Base-by-base conservation (phyloP, 139 green algal genomes). In the Mychonastes homosphaera region DNA sequence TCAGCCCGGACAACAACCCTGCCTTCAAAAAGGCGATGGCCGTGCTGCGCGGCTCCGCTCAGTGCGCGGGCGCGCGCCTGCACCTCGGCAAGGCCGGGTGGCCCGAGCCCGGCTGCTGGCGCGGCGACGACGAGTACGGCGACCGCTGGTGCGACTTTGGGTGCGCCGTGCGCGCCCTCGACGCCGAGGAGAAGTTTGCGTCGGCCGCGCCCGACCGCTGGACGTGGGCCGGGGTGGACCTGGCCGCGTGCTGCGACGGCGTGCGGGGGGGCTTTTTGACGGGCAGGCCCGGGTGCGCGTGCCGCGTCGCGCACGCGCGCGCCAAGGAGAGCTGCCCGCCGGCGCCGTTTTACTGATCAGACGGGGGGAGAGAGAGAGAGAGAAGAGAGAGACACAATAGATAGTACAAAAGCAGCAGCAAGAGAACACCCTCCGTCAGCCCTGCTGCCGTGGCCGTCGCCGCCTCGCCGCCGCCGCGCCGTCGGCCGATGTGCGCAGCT, bases 41-140 rank as follows among this genome's bases (percentile, higher is more conserved):
- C 45, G 15, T 59, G 52, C 15, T 59, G 8, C 10, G n/a, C 29
- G 29, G n/a, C n/a, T 43, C 23, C 16, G 28, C 29, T 24, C 33
- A 18, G 48, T 60, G 60, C 38, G 61, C 50, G 4, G 50, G 44
- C 19, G 19, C 29, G 10, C 74, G 87, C 0, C 40, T 92, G 52
- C 87, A 95, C 65, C 94, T 76, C 73, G 82, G 83, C 59, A 90
- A 90, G 56, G 71, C 79, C 28, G 73, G 73, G 15, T 81, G 62
- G 70, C 76, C 72, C 1, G 72, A 83, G 27, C 8, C 33, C 2
- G 73, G 76, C 23, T 83, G 76, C 69, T 83, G 60, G 60, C 60
- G 60, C 19, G 77, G 77, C 5, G 77, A 79, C 32, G 52, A 67
- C 23, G 61, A 78, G 58, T 84, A 58, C 41, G 46, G 46, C 15